phyloP scores from a whole-genome alignment of 352 stramenopile species.

The Phytophthora ohioensis region DNA sequence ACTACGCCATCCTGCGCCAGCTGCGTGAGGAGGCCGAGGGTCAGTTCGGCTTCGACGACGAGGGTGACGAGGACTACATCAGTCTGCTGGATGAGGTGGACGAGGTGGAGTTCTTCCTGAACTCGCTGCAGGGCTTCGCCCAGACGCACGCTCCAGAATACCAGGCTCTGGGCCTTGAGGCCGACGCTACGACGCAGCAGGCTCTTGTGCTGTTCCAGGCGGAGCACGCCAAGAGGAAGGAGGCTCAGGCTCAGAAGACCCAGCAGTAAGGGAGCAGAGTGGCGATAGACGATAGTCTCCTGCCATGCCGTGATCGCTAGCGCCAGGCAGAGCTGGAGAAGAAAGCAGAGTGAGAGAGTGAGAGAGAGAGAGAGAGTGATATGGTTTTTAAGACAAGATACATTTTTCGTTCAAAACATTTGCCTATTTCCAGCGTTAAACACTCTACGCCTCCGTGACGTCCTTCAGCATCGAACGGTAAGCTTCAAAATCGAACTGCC shows the following conservation, averaged over 20 bases:
- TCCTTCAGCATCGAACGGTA: constrained; percentile 66
- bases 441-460: constrained; percentile 12
- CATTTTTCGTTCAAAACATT: constrained; percentile 35
- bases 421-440: neutral
- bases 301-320: constrained; percentile 6
- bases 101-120: constrained; percentile 92
- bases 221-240: constrained; percentile 65
- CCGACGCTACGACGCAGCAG: constrained; percentile 67
- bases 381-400: constrained; percentile 41
- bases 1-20: constrained; percentile 95
- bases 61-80: constrained; percentile 94
- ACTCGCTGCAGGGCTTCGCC: constrained; percentile 85
- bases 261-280: constrained; percentile 24
- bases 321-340: constrained; percentile 17
- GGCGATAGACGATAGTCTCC: constrained; percentile 23
- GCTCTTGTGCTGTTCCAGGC: constrained; percentile 63
- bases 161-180: constrained; percentile 66
- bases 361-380: constrained; percentile 3
- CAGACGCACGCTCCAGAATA: constrained; percentile 65
- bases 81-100: constrained; percentile 94
- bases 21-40: constrained; percentile 89
- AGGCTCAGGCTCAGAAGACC: constrained; percentile 37
- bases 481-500: constrained; percentile 87
- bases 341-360: constrained; percentile 18
- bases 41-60: constrained; percentile 77